Evolutionary conservation across 345 rosid species (phyloP), one percentile per base, ranked within the genome.

Genomic region (Rubroshorea leprosula): DNA sequence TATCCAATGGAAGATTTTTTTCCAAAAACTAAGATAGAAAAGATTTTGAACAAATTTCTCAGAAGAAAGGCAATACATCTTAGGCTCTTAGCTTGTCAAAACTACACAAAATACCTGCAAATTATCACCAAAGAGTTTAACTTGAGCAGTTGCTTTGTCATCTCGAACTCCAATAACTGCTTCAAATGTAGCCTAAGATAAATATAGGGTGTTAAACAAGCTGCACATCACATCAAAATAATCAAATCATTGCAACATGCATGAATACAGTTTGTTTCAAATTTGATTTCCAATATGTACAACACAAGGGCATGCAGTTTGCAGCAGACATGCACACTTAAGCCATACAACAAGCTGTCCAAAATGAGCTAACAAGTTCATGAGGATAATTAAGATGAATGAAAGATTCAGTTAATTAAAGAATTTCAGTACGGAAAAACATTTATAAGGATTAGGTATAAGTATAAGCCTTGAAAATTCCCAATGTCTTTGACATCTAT

Each of bases 41-140:
- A 22, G 8, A 29, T 55, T 62, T 24, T 53, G 23, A 58, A 43
- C 61, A 50, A 61, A 38, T 25, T 8, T 22, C 15, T 7, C 57
- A 51, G 51, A 17, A 46, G 35, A 29, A 23, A 60, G 60, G 17
- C 35, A 25, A 29, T 46, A 63, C 21, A 50, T 65, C 27, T 57
- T 61, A 29, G 50, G 17, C 16, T 50, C 23, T n/a, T n/a, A n/a
- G n/a, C n/a, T n/a, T n/a, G 27, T 23, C 51, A 61, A 44, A 49
- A 65, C 38, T 48, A 23, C 46, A 65, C 11, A 45, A 15, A 22
- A 26, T 67, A 87, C 98, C 96, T 72, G 82, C 73, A 92, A 71
- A 78, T 84, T 81, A 68, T 89, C 85, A 63, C 95, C 93, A 50
- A 89, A 86, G 71, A 92, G 82, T 74, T 84, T 84, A 56, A 92